A percentile compares a stretch with the other conserved stretches of the same genome.
Evolutionary conservation across 2,329 filamentous ascomycete genomes (phyloP).

Genomic region (Hypoxylon sp.): DNA sequence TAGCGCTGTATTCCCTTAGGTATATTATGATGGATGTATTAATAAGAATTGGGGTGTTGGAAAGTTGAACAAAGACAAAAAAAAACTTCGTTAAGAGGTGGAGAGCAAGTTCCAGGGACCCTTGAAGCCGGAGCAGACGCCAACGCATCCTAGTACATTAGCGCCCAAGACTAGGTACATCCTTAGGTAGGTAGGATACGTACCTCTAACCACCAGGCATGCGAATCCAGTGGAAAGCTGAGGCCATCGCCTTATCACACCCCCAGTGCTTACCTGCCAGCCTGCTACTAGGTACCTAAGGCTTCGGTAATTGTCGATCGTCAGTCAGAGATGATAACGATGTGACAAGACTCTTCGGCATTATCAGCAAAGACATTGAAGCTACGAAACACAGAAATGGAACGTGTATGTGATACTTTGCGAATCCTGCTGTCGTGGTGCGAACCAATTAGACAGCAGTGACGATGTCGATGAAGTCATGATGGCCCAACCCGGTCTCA

Average conservation of each 20-base stretch:
- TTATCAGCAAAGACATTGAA: neutral
- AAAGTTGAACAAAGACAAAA: conserved; percentile 29
- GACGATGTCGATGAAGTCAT: conserved; percentile 35
- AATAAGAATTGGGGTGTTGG: conserved; percentile 22
- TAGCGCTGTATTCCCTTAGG: conserved; percentile 11
- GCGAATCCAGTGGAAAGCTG: conserved; percentile 9
- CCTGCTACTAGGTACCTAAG: conserved; percentile 10
- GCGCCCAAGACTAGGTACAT: conserved; percentile 35
- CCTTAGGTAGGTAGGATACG: conserved; percentile 24
- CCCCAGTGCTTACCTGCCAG: neutral
- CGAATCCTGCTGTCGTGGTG: conserved; percentile 1
- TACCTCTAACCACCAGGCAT: conserved; percentile 23
- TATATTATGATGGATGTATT: conserved; percentile 25
- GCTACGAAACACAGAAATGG: conserved; percentile 13
- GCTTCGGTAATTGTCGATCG: conserved; percentile 15
- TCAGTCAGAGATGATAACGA: conserved; percentile 5
- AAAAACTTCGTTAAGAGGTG: conserved; percentile 37
- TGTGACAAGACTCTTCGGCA: neutral
- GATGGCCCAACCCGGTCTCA: conserved; percentile 10
- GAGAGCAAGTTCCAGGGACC: conserved; percentile 31
- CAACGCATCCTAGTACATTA: conserved; percentile 39
- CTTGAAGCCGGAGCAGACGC: conserved; percentile 27
- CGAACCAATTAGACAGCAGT: conserved; percentile 24
- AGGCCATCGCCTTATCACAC: conserved; percentile 20
- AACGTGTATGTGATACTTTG: conserved; percentile 21